Base-by-base conservation (phyloP, 23 red algal species). In the Gracilaria vermiculophylla region DNA sequence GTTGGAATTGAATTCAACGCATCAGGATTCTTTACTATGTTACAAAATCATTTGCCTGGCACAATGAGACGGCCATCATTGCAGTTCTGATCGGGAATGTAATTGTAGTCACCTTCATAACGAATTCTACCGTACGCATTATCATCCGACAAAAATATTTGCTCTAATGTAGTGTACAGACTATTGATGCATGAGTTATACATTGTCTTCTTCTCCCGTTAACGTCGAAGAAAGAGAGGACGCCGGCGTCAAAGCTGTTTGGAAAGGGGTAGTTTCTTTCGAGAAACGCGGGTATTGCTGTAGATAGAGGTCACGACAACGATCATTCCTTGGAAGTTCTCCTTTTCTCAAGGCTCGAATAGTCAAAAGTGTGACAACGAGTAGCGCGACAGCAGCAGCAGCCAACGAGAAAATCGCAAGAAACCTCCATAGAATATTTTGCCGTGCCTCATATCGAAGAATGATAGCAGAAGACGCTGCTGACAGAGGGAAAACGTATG, bases 401-500 rank as follows among this genome's bases (percentile, higher is more conserved):
- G 67, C 67, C 4, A 73, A 20, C 20, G 67, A 28, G 67, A 24
- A 8, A 24, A 40, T 25, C 0, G 67, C 67, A 11, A 58, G 5
- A 4, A 79, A 8, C 32, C 47, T 79, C 75, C 75, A 79, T 7
- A 79, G 58, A 4, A 79, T 2, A 24, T 44, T 1, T 20, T 52
- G 49, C 9, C 39, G 49, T 50, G 28, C 31, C 51, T 55, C 75
- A 43, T 25, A 79, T 14, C 53, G 49, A 15, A 79, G 50, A 52
- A 79, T 79, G 9, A 60, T 60, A 15, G 51, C 75, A 19, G 51
- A 55, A 10, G 75, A 40, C 1, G 75, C 75, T 32, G 8, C 75
- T 2, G 51, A 57, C 3, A 79, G 44, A 5, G 75, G 75, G 29
- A 79, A 79, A 1, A 79, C 75, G 42, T 57, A 79, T 34, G 75